Evolutionary conservation across 1,284 basidiomycete genomes (phyloP).

Genomic region (Schizophyllum amplum): DNA sequence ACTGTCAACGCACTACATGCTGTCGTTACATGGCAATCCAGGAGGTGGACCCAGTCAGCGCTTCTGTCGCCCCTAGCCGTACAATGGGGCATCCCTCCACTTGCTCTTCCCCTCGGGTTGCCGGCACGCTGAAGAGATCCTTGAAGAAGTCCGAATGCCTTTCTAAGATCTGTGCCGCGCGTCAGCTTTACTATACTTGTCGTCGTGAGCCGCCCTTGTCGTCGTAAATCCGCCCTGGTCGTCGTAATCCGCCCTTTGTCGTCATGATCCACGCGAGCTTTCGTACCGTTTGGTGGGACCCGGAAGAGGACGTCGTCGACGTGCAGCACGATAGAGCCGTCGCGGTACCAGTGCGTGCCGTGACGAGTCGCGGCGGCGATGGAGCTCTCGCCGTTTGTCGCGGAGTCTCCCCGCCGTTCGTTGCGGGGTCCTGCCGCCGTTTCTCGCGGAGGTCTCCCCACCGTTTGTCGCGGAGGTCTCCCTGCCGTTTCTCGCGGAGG

Average conservation of each 20-base stretch:
- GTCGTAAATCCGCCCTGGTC: no score
- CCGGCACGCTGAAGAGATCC: neutral
- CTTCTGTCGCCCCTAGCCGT: neutral
- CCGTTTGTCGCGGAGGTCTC: no score
- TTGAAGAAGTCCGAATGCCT: neutral
- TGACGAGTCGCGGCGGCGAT: neutral
- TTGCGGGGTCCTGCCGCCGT: no score
- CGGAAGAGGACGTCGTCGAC: slow-evolving; percentile 3
- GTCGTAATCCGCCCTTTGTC: no score
- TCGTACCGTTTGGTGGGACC: neutral
- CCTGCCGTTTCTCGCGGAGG: no score
- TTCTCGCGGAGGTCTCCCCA: no score
- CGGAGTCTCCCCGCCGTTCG: neutral
- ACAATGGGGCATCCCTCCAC: neutral
- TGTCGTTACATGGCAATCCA: neutral
- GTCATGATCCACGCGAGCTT: no score
- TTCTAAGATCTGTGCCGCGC: neutral
- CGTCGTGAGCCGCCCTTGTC: no score
- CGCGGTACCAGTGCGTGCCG: slow-evolving; percentile 2
- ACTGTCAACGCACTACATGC: no score
- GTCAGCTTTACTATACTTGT: no score
- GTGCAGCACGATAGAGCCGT: slow-evolving; percentile 4
- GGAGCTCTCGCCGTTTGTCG: neutral
- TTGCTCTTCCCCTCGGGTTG: neutral
- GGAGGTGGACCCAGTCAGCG: neutral